Evolutionary conservation across 768 basidiomycete species (phyloP).

Genomic region (Boletus edulis): DNA sequence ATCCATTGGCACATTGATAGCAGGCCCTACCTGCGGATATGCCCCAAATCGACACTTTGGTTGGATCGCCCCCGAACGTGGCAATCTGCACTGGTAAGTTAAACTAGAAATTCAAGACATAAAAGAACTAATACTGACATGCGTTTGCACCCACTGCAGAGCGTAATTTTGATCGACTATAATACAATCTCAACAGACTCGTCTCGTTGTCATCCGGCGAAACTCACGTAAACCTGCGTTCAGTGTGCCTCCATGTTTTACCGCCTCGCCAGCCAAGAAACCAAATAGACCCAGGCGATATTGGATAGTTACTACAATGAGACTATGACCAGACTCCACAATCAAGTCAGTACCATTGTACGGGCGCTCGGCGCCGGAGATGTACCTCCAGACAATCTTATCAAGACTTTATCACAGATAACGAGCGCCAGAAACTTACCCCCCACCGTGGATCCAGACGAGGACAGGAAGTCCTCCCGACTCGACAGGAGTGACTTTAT

Average conservation of each 20-base stretch:
- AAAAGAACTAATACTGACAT: neutral
- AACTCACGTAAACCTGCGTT: constrained; percentile 9
- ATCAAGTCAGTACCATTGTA: constrained; percentile 7
- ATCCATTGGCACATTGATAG: no score
- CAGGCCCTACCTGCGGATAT: constrained; percentile 1
- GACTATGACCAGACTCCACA: neutral
- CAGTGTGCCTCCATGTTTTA: neutral
- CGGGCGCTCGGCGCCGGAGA: neutral
- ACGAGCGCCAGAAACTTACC: neutral
- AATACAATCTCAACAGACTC: neutral
- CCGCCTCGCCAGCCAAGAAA: neutral
- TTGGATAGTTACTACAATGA: constrained; percentile 9
- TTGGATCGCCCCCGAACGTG: constrained; percentile 1
- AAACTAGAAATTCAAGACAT: neutral
- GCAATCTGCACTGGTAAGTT: neutral
- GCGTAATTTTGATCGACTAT: constrained; percentile 6
- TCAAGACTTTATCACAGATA: neutral
- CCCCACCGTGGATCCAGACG: constrained; percentile 7
- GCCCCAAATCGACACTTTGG: constrained; percentile 7
- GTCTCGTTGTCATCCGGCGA: neutral
- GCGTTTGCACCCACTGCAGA: constrained; percentile 3
- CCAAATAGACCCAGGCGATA: constrained; percentile 10
- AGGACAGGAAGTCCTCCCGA: constrained; percentile 6
- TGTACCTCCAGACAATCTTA: neutral
- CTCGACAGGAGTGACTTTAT: neutral